Conservation (phyloP, 768 basidiomycete genomes). For the Filobasidium wieringae region DNA sequence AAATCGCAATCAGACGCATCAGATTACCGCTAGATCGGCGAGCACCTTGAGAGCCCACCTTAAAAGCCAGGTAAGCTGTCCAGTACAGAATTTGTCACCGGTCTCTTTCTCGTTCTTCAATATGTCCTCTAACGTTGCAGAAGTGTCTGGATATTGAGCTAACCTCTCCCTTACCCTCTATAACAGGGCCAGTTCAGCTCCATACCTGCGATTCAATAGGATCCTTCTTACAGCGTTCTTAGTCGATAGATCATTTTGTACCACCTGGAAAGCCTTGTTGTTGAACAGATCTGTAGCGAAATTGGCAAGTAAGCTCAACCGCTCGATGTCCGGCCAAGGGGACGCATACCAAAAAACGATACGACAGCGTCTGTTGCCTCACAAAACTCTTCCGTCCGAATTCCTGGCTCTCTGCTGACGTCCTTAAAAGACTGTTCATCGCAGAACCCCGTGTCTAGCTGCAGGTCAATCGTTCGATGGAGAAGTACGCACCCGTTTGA, state of each 20-base stretch:
- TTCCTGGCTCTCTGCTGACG: conserved; percentile 72
- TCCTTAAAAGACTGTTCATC: conserved; percentile 68
- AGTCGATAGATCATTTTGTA: conserved; percentile 74
- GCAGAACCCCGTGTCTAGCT: not conserved
- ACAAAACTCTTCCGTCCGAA: conserved; percentile 78
- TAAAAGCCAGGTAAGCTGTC: conserved; percentile 89
- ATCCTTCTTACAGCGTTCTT: conserved; percentile 62
- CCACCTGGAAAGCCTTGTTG: conserved; percentile 66
- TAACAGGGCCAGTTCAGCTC: not conserved
- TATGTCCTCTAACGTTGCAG: conserved; percentile 69
- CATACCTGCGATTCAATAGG: too few relatives aligned
- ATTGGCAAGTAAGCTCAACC: not conserved
- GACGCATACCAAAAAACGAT: conserved; percentile 57
- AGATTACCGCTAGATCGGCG: not conserved
- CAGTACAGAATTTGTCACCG: conserved; percentile 76
- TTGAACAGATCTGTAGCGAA: conserved; percentile 52
- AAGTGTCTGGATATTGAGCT: conserved; percentile 52
- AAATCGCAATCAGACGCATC: too few relatives aligned
- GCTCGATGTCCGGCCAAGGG: not conserved
- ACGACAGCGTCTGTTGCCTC: conserved; percentile 80
- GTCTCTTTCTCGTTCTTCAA: conserved; percentile 69
- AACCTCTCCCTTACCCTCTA: conserved; percentile 73
- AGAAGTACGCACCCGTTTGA: conserved; percentile 3
- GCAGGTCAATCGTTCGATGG: not conserved
- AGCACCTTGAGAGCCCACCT: not conserved